Conservation (phyloP, 1,284 basidiomycete species). For the Waitea zeae region DNA sequence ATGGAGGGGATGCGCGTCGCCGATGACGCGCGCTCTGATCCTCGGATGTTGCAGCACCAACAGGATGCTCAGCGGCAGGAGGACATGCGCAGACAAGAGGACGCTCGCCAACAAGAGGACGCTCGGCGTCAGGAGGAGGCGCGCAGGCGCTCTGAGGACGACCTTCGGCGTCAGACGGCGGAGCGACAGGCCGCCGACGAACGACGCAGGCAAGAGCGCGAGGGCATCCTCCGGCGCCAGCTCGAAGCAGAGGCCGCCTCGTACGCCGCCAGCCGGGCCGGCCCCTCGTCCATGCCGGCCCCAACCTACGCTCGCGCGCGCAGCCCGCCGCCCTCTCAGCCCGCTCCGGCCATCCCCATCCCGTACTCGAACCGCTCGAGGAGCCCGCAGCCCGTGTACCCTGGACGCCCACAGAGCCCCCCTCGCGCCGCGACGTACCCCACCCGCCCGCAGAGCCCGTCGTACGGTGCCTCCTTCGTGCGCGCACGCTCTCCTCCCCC, state of each 20-base stretch:
- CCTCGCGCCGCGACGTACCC: neutral
- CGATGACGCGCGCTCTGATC: neutral
- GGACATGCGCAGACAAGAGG: neutral
- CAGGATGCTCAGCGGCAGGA: slow-evolving; percentile 2
- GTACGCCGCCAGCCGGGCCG: too few relatives aligned
- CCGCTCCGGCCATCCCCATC: neutral
- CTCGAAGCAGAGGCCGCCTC: slow-evolving; percentile 22
- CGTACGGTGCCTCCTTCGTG: too few relatives aligned
- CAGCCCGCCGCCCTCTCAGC: slow-evolving; percentile 10
- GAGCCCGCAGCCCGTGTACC: too few relatives aligned
- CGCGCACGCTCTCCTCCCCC: too few relatives aligned
- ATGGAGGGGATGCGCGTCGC: neutral
- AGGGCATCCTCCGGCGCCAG: slow-evolving; percentile 25
- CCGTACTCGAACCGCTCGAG: neutral
- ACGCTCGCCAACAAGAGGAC: neutral
- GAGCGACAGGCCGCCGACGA: neutral
- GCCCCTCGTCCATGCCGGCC: too few relatives aligned
- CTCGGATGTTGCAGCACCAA: slow-evolving; percentile 4
- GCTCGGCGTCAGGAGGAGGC: neutral
- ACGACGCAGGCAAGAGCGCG: slow-evolving; percentile 6
- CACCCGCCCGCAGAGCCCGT: neutral
- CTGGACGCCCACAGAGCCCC: slow-evolving; percentile 3
- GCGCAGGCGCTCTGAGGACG: neutral
- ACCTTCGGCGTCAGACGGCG: neutral
- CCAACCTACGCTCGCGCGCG: slow-evolving; percentile 10